phyloP scores from a whole-genome alignment of 2,329 filamentous ascomycete species.

The Pyrenophora seminiperda region DNA sequence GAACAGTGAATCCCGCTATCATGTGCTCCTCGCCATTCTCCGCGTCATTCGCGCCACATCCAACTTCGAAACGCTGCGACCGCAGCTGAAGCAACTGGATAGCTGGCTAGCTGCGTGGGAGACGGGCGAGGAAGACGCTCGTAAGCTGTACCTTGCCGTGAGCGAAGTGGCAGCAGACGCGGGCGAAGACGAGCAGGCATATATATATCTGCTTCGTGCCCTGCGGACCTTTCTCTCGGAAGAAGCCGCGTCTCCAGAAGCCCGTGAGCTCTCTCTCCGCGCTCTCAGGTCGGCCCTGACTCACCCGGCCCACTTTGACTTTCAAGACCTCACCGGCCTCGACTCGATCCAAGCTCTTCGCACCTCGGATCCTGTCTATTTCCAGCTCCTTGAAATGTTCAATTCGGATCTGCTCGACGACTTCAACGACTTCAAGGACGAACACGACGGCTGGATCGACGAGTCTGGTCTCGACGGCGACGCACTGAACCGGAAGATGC shows the following conservation, averaged over 20 bases:
- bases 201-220: slow-evolving; percentile 75
- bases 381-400: slow-evolving; percentile 94
- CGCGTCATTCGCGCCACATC: slow-evolving; percentile 74
- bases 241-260: slow-evolving; percentile 60
- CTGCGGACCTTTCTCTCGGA: slow-evolving; percentile 74
- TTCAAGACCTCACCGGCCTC: slow-evolving; percentile 71
- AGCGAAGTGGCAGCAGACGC: slow-evolving; percentile 79
- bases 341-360: slow-evolving; percentile 84
- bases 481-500: slow-evolving; percentile 90
- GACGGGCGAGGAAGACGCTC: slow-evolving; percentile 77
- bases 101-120: slow-evolving; percentile 84
- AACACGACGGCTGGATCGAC: slow-evolving; percentile 85
- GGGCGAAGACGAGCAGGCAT: slow-evolving; percentile 76
- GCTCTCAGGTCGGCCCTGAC: slow-evolving; percentile 71
- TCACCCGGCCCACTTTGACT: slow-evolving; percentile 71
- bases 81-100: slow-evolving; percentile 82
- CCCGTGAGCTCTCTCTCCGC: slow-evolving; percentile 64
- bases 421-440: slow-evolving; percentile 92
- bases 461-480: slow-evolving; percentile 73
- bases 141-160: slow-evolving; percentile 82
- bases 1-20: slow-evolving; percentile 76
- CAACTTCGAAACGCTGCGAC: slow-evolving; percentile 79
- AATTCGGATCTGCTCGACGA: slow-evolving; percentile 92
- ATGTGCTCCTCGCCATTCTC: slow-evolving; percentile 88
- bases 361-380: slow-evolving; percentile 82